A percentile compares a stretch with the other conserved stretches of the same genome.
Evolutionary conservation across 2,329 filamentous ascomycete genomes (phyloP).

Genomic region (Emergomyces pasteurianus): DNA sequence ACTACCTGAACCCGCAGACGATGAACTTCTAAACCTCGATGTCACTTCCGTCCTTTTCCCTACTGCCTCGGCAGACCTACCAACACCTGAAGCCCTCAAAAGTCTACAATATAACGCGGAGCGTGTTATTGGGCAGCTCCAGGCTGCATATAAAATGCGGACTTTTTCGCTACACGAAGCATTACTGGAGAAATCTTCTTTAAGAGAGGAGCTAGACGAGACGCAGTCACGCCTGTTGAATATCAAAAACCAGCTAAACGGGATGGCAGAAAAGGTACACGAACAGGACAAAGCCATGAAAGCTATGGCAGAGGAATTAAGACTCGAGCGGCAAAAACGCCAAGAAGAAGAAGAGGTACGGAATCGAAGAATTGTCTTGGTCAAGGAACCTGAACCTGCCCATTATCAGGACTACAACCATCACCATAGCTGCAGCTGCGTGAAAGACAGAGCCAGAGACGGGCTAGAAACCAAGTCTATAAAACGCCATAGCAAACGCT

Average conservation of each 20-base stretch:
- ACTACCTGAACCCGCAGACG: slow-evolving; percentile 31
- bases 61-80: slow-evolving; percentile 36
- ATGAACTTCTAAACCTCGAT: slow-evolving; percentile 45
- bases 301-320: slow-evolving; percentile 38
- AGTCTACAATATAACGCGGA: slow-evolving; percentile 46
- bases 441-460: background rate
- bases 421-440: background rate
- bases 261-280: slow-evolving; percentile 43
- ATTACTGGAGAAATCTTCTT: slow-evolving; percentile 43
- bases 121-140: slow-evolving; percentile 42
- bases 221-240: slow-evolving; percentile 45
- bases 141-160: slow-evolving; percentile 44
- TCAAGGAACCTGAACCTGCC: slow-evolving; percentile 17
- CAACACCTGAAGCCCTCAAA: slow-evolving; percentile 44
- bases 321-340: slow-evolving; percentile 31
- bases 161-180: slow-evolving; percentile 39
- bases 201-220: slow-evolving; percentile 51
- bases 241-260: slow-evolving; percentile 49
- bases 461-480: background rate
- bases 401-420: background rate
- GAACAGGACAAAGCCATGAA: slow-evolving; percentile 47
- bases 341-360: slow-evolving; percentile 30
- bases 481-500: slow-evolving; percentile 11
- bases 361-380: slow-evolving; percentile 21
- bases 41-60: slow-evolving; percentile 44